phyloP scores from a whole-genome alignment of 2,329 filamentous ascomycete genomes.

The Helminthosporium solani region DNA sequence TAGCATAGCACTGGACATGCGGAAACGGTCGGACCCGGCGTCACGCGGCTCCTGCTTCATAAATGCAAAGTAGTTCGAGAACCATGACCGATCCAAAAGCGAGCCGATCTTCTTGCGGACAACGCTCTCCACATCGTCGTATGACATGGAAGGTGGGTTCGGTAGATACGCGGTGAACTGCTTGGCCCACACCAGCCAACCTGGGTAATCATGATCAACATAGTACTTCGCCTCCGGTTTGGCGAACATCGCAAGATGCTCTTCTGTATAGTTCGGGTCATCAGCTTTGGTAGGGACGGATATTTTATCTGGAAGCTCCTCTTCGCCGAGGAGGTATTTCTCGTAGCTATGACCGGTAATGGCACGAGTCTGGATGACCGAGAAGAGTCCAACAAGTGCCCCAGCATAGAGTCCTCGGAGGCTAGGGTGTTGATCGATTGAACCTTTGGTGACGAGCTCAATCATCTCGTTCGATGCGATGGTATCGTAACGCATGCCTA shows the following conservation, averaged over 20 bases:
- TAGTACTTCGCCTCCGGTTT: constrained; percentile 80
- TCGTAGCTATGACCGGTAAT: constrained; percentile 83
- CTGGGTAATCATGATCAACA: constrained; percentile 87
- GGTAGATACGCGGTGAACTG: constrained; percentile 77
- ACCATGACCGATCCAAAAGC: constrained; percentile 80
- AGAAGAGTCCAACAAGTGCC: constrained; percentile 73
- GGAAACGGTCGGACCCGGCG: constrained; percentile 76
- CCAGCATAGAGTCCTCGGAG: constrained; percentile 79
- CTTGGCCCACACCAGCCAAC: constrained; percentile 95
- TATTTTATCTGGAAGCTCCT: constrained; percentile 74
- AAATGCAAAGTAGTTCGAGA: constrained; percentile 83
- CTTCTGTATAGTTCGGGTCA: constrained; percentile 74
- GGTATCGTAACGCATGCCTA: constrained; percentile 87
- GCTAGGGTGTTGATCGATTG: constrained; percentile 87
- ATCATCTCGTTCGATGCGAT: constrained; percentile 81
- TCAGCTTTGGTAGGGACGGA: constrained; percentile 67
- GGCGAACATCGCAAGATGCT: constrained; percentile 76
- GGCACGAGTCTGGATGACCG: constrained; percentile 82
- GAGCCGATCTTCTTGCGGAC: constrained; percentile 78
- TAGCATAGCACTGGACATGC: constrained; percentile 82
- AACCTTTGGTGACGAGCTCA: constrained; percentile 76
- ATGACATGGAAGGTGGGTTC: constrained; percentile 68
- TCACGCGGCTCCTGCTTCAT: constrained; percentile 96
- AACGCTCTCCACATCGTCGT: constrained; percentile 76
- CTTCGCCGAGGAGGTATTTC: constrained; percentile 80